Base-by-base conservation (phyloP, 2,329 filamentous ascomycete species). In the Venturia aucupariae region DNA sequence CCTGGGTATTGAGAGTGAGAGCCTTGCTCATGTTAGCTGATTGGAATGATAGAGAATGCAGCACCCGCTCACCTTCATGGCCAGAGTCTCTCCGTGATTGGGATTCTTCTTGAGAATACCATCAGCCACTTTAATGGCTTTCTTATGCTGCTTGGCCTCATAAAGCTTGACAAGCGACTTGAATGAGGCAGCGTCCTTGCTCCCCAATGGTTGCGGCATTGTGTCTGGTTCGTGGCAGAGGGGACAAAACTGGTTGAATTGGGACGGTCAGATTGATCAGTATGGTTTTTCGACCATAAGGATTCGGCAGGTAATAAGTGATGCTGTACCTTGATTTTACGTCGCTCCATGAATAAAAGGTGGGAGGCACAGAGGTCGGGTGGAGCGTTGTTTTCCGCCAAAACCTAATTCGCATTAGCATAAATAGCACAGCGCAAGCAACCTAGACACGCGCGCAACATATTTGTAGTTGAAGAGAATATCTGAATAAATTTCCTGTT, bases 61-160 rank as follows among this genome's bases (percentile, higher is more conserved):
- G 11, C 46, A 27, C n/a, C 24, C 24, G 27, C 61, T 38, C 30
- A 62, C 62, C 80, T 99, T 99, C 94, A 99, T 99, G 64, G 94
- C 95, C 79, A 95, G 89, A 30, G 94, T 99, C 76, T 99, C 95
- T 73, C 92, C 95, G 88, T 99, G 94, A 72, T 91, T 94, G 51
- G 93, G 90, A 73, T 90, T 87, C 78, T 97, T 97, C 76, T 90
- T 90, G 69, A 99, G 86, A 74, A 99, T 96, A 78, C 97, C 90
- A 75, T 99, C 94, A 70, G 94, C 93, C 59, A 90, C 88, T 80
- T 97, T 99, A 74, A 99, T 82, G 75, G 93, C 93, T 77, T 89
- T 90, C 80, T 97, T 99, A 81, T 97, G 97, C 74, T 97, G 93
- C 79, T 99, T 99, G 75, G 92, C 89, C 78, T 99, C 94, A 82